Percentiles rank a stretch among this genome's conserved stretches.
Conservation (phyloP, 768 basidiomycete genomes). For the Lactifluus subvellereus region DNA sequence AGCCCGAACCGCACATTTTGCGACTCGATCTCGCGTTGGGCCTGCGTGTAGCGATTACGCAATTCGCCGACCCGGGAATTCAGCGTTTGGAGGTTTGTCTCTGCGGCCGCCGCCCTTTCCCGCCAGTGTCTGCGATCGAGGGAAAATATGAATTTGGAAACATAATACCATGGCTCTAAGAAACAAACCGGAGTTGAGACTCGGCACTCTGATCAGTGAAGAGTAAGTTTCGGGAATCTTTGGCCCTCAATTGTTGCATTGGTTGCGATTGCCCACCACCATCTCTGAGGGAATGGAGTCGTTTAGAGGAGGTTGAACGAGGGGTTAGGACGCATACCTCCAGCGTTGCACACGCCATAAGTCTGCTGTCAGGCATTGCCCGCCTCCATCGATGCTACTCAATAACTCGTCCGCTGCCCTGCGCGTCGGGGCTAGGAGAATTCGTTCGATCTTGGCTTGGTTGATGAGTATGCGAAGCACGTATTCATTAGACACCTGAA, state of each 20-base stretch:
- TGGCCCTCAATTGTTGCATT: slow-evolving; percentile 29
- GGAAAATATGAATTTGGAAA: neutral
- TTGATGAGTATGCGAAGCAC: slow-evolving; percentile 83
- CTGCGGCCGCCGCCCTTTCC: slow-evolving; percentile 35
- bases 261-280: slow-evolving; percentile 57
- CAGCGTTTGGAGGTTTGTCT: slow-evolving; percentile 35
- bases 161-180: neutral
- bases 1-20: neutral
- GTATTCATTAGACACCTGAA: slow-evolving; percentile 65
- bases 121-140: slow-evolving; percentile 40
- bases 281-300: slow-evolving; percentile 39
- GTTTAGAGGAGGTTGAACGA: neutral
- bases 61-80: slow-evolving; percentile 29
- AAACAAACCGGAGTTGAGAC: slow-evolving; percentile 20
- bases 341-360: slow-evolving; percentile 58
- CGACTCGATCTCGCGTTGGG: slow-evolving; percentile 27
- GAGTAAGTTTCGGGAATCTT: slow-evolving; percentile 30
- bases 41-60: slow-evolving; percentile 30
- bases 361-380: slow-evolving; percentile 59
- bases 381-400: slow-evolving; percentile 39
- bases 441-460: slow-evolving; percentile 60
- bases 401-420: slow-evolving; percentile 54
- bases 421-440: slow-evolving; percentile 60
- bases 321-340: slow-evolving; percentile 40
- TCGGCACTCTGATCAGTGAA: slow-evolving; percentile 20